These are phyloP conservation scores for Trametes meyenii DNA, from an alignment of 768 basidiomycete genomes.

Conservation along the genomic window DNA sequence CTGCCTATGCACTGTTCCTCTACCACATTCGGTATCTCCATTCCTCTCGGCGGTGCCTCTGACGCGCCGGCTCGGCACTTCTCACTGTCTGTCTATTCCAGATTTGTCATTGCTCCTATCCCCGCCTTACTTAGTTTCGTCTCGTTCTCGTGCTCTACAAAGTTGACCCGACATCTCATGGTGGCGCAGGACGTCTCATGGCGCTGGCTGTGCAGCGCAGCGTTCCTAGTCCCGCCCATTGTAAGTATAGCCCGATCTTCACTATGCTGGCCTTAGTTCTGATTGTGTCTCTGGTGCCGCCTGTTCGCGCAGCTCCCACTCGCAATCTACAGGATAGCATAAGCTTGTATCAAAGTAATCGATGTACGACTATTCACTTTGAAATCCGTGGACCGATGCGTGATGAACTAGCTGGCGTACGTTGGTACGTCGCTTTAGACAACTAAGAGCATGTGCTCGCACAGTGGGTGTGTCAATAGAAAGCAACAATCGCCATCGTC, in stretches of 20 bases:
- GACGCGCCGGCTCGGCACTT: not conserved
- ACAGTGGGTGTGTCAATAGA: not conserved
- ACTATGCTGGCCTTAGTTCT: not conserved
- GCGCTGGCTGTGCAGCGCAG: not conserved
- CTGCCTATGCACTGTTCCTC: constrained; percentile 7
- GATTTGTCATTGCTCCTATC: constrained; percentile 2
- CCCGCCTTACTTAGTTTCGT: not conserved
- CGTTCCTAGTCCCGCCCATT: not conserved
- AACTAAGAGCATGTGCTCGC: not conserved
- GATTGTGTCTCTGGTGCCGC: constrained; percentile 1
- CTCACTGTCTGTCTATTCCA: not conserved
- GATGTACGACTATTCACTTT: constrained; percentile 14
- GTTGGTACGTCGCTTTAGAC: not conserved
- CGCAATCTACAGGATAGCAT: constrained; percentile 8
- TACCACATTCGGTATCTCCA: constrained; percentile 5
- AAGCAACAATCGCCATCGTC: too few relatives aligned
- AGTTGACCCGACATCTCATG: not conserved
- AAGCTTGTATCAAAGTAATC: constrained; percentile 15
- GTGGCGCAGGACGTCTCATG: not conserved
- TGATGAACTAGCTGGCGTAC: not conserved
- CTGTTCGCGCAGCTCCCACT: not conserved
- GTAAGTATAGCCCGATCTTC: constrained; percentile 8
- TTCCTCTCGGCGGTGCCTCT: not conserved
- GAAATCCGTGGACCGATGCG: not conserved
- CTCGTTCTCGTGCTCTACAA: not conserved